Evolutionary conservation across 1,284 basidiomycete genomes (phyloP).

Genomic region (Cutaneotrichosporon sp.): DNA sequence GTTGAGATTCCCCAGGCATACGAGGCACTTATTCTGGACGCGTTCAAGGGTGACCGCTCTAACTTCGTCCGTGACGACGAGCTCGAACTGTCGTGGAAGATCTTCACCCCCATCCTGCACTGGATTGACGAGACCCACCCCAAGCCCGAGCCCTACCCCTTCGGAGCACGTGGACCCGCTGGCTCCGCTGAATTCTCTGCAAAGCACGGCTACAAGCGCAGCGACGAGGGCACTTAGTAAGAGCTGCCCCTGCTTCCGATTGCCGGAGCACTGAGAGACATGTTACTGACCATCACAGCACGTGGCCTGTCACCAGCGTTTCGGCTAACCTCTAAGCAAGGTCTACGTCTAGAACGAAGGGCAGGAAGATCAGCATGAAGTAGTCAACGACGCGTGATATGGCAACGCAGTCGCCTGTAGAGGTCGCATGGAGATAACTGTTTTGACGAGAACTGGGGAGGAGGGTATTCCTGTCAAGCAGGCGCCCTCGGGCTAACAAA

Average conservation of each 20-base stretch:
- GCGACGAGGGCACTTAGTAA: slow-evolving; percentile 61
- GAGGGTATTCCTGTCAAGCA: no score
- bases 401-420: slow-evolving; percentile 5
- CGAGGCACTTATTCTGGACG: slow-evolving; percentile 84
- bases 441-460: no score
- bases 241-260: no score
- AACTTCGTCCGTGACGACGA: slow-evolving; percentile 91
- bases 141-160: slow-evolving; percentile 71
- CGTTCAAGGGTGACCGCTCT: slow-evolving; percentile 60
- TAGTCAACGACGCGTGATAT: slow-evolving; percentile 1
- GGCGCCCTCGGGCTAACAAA: no score
- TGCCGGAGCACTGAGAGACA: no score
- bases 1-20: slow-evolving; percentile 89
- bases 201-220: slow-evolving; percentile 73
- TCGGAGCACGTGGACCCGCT: slow-evolving; percentile 88
- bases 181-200: slow-evolving; percentile 69
- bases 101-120: slow-evolving; percentile 90
- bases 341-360: not conserved
- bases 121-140: slow-evolving; percentile 62
- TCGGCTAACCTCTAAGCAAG: slow-evolving; percentile 28
- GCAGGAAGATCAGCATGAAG: not conserved
- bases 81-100: slow-evolving; percentile 94
- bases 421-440: slow-evolving; percentile 4
- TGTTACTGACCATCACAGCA: slow-evolving; percentile 11
- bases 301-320: slow-evolving; percentile 37